Evolutionary conservation across 179 eudicot species (phyloP), one percentile per base, ranked within the genome.

Genomic region (Camellia oleifera): DNA sequence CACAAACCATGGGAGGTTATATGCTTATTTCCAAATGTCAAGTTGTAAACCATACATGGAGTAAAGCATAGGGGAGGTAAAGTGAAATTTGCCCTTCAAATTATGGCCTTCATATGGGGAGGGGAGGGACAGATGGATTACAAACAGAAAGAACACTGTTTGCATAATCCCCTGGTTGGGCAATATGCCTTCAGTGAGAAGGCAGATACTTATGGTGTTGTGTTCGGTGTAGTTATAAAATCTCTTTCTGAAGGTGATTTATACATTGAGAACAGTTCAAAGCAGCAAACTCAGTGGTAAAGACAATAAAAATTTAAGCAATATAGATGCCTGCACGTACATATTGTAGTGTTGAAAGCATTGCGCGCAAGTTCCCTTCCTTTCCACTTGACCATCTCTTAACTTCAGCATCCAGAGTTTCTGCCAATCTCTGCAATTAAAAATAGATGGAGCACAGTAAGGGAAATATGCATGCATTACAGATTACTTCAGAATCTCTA

Each of bases 371-470:
- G 86, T 97, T 94, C 72, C 97, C 93, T 84, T 93, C 97, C 85
- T 97, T 97, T 64, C 99, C 98, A 83, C 83, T 88, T 65, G 98
- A 90, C 99, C 99, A 97, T 87, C 99, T 89, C 88, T 84, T 97
- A 77, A 97, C 86, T 75, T 97, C 99, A 81, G 97, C 95, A 87
- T 97, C 99, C 81, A 97, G 94, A 79, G 92, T 79, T 84, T 92
- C 97, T 60, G 96, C 91, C 61, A 90, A 81, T 77, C 91, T 88
- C 99, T 96, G 98, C 79, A 88, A 82, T 82, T 44, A 54, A 81
- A 78, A 72, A 23, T 57, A 57, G 77, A 78, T 62, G 42, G 52
- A 58, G 46, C 15, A 72, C 14, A 62, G 58, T 69, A 10, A 78
- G 73, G 18, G 4, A 60, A 65, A 56, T 7, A 69, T 26, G 69